phyloP scores from a whole-genome alignment of 2,329 filamentous ascomycete species.

The Huntiella bhutanensis region DNA sequence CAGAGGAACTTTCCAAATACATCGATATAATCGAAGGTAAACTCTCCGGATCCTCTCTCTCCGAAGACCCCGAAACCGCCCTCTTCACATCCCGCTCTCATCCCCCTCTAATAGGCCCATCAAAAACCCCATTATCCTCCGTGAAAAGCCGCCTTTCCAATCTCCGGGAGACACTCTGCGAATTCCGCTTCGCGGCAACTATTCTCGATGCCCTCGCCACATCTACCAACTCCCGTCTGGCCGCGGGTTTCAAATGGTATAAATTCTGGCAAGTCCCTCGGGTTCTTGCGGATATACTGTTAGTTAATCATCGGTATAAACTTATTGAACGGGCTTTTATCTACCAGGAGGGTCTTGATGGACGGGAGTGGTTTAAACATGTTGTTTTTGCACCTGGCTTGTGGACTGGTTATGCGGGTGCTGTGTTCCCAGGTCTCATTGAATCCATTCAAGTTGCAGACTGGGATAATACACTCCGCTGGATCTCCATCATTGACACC shows the following conservation, averaged over 20 bases:
- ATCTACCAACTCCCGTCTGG: constrained; percentile 24
- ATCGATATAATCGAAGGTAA: constrained; percentile 32
- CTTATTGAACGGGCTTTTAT: constrained; percentile 64
- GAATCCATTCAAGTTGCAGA: constrained; percentile 44
- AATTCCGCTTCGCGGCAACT: constrained; percentile 22
- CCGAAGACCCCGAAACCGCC: constrained; percentile 9
- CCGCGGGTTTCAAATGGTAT: constrained; percentile 55
- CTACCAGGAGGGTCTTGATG: constrained; percentile 56
- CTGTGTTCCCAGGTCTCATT: constrained; percentile 42
- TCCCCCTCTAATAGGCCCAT: constrained; percentile 8
- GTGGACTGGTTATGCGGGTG: constrained; percentile 79
- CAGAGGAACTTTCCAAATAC: constrained; percentile 33
- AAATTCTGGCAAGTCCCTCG: constrained; percentile 48
- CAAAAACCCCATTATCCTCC: constrained; percentile 18
- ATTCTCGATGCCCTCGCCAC: constrained; percentile 28
- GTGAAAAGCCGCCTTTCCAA: constrained; percentile 23
- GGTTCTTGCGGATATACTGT: constrained; percentile 42
- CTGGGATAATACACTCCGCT: constrained; percentile 36
- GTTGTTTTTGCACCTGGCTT: constrained; percentile 80
- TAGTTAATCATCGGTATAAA: constrained; percentile 68
- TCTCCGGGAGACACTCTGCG: constrained; percentile 21
- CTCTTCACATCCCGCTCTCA: constrained; percentile 17
- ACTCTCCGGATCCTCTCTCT: constrained; percentile 17
- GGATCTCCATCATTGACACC: constrained; percentile 38
- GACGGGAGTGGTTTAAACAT: constrained; percentile 79